A percentile compares a stretch with the other conserved stretches of the same genome.
These are phyloP conservation scores for Setaria italica DNA, from an alignment of 202 grass and related monocot genomes.

Conservation along the genomic window DNA sequence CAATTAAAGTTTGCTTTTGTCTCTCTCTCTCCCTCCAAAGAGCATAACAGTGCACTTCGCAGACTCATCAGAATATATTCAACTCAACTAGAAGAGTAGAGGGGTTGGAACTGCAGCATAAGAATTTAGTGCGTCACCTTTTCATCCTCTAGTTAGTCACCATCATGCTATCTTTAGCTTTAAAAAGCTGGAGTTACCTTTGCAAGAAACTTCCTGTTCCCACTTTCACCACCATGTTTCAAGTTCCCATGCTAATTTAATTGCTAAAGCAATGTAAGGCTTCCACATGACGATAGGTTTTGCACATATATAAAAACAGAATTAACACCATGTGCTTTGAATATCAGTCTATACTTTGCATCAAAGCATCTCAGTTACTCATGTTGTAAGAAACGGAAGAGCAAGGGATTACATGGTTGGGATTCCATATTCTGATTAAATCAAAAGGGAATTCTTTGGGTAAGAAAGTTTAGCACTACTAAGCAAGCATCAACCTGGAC, in stretches of 20 bases:
- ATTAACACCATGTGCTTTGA: slow-evolving; percentile 44
- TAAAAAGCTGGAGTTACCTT: slow-evolving; percentile 42
- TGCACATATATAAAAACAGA: background rate
- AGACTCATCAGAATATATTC: background rate
- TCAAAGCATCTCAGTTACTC: slow-evolving; percentile 46
- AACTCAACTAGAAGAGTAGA: background rate
- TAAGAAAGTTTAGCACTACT: slow-evolving; percentile 35
- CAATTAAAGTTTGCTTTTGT: slow-evolving; percentile 27
- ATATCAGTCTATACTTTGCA: slow-evolving; percentile 25
- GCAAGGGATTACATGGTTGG: background rate
- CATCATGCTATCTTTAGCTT: slow-evolving; percentile 36
- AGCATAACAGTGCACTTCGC: background rate
- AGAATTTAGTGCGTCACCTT: slow-evolving; percentile 21
- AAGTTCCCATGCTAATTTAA: slow-evolving; percentile 1
- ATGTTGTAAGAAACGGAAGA: slow-evolving; percentile 34
- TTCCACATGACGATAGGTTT: slow-evolving; percentile 34
- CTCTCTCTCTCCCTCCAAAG: background rate
- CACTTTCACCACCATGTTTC: slow-evolving; percentile 31
- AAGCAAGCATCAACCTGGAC: slow-evolving; percentile 51
- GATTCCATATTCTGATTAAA: slow-evolving; percentile 39
- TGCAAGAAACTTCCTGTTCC: slow-evolving; percentile 43
- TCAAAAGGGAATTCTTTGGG: slow-evolving; percentile 14
- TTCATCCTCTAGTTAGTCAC: slow-evolving; percentile 40
- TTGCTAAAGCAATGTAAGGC: slow-evolving; percentile 21
- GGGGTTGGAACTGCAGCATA: slow-evolving; percentile 1